Percentiles rank a stretch among this genome's conserved stretches.
Evolutionary conservation across 208 protist species (phyloP).

Genomic region (Acanthamoeba sp.): DNA sequence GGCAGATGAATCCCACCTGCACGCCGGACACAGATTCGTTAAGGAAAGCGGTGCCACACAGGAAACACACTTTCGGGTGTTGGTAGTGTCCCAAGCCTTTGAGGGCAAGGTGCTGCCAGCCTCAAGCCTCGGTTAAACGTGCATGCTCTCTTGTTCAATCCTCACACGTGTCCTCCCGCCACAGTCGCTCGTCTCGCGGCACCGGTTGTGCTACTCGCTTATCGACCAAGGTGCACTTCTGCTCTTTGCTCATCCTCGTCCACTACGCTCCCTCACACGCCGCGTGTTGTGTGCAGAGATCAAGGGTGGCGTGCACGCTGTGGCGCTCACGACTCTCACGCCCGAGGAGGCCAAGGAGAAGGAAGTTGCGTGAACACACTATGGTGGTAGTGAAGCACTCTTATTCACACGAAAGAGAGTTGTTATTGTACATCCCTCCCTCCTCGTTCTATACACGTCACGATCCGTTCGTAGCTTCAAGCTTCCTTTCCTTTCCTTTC

Average conservation of each 20-base stretch:
- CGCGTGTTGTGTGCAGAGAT: background rate
- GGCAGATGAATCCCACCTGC: slow-evolving; percentile 35
- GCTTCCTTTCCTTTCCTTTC: background rate
- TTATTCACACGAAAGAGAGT: background rate
- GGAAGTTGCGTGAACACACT: background rate
- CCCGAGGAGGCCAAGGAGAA: slow-evolving; percentile 45
- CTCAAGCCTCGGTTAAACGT: background rate
- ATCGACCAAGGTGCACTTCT: background rate
- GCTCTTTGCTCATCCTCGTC: background rate
- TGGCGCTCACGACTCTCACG: slow-evolving; percentile 12
- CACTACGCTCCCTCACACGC: background rate
- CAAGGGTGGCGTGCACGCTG: slow-evolving; percentile 38
- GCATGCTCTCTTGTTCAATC: background rate
- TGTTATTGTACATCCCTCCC: background rate
- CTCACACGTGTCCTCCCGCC: background rate
- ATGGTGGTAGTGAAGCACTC: background rate
- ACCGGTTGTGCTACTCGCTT: slow-evolving; percentile 32
- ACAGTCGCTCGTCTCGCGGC: slow-evolving; percentile 16
- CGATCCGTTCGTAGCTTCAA: background rate
- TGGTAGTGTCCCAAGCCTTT: slow-evolving; percentile 1
- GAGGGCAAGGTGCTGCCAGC: slow-evolving; percentile 1
- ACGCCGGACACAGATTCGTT: slow-evolving; percentile 28
- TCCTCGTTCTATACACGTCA: background rate
- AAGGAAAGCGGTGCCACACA: background rate
- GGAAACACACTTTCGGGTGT: slow-evolving; percentile 1